Base-by-base conservation (phyloP, 345 rosid genomes). In the Hypericum androsaemum region DNA sequence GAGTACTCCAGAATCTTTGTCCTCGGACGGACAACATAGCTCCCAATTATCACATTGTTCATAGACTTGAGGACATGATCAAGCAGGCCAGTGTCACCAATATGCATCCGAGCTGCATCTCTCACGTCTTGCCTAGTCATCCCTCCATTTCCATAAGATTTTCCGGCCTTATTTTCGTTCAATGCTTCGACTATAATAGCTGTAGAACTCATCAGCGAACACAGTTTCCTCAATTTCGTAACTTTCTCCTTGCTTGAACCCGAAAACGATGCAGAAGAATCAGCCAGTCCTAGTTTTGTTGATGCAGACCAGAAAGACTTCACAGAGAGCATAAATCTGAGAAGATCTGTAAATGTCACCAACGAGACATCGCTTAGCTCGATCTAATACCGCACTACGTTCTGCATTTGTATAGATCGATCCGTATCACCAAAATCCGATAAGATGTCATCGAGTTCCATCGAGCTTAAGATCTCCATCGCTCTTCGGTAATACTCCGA, bases 101-200 rank as follows among this genome's bases (percentile, higher is more conserved):
- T 87, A 54, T 82, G 89, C 70, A 78, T 67, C 64, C 98, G 66
- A 54, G 98, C 98, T 37, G 92, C 77, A 71, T 87, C 96, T 68
- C 98, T 78, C 41, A 87, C 81, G 38, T 87, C 92, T 65, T 87
- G 96, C 49, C 98, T 53, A 39, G 79, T 84, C 98, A 90, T 84
- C 44, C 96, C 85, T 8, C 64, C 67, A 22, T 50, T 57, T 10
- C 77, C 37, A n/a, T n/a, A n/a, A 3, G 9, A 54, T 7, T 60
- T 73, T 37, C 64, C 56, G 3, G 65, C 68, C 71, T 76, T 77
- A 59, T 74, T 82, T 37, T 77, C 79, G 60, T 66, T 70, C 62
- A 84, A 53, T 9, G 87, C 74, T 53, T 74, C 71, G 32, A 80
- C 96, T 12, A 90, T 78, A 39, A 84, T 88, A 35, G 77, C 84